Evolutionary conservation across 495 filamentous ascomycete genomes (phyloP).

Genomic region (Mycothermus thermophilus): DNA sequence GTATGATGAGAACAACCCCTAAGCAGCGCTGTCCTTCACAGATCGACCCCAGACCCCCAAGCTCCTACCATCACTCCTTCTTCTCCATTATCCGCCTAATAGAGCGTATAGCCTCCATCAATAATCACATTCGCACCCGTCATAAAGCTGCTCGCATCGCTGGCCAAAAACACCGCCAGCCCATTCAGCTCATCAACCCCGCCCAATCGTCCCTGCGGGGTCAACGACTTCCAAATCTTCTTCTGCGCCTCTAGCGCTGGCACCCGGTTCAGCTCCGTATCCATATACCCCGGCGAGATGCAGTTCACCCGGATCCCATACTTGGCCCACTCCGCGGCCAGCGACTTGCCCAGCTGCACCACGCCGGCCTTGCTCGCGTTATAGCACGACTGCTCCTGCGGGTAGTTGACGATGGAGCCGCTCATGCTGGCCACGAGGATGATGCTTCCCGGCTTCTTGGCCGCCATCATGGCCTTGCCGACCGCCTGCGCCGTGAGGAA

Average conservation of each 20-base stretch:
- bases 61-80: no score
- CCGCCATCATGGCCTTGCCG: constrained; percentile 50
- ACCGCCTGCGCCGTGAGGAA: constrained; percentile 55
- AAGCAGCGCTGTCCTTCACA: no score
- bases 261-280: constrained; percentile 60
- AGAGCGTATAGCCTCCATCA: constrained; percentile 47
- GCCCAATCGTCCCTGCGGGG: constrained; percentile 61
- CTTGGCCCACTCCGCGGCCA: constrained; percentile 70
- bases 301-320: constrained; percentile 63
- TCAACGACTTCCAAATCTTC: constrained; percentile 62
- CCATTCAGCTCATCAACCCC: constrained; percentile 64
- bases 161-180: constrained; percentile 62
- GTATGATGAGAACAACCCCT: no score
- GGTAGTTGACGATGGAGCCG: constrained; percentile 64
- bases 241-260: constrained; percentile 62
- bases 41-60: no score
- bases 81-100: constrained; percentile 21
- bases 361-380: constrained; percentile 72
- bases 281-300: constrained; percentile 72
- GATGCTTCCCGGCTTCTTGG: constrained; percentile 52
- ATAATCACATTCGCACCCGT: constrained; percentile 67
- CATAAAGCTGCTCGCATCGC: constrained; percentile 60
- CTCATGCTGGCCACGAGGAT: constrained; percentile 68
- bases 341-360: constrained; percentile 59
- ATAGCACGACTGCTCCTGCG: constrained; percentile 66